phyloP scores from a whole-genome alignment of 306 rosid species.

The Oxytropis ochrocephala region DNA sequence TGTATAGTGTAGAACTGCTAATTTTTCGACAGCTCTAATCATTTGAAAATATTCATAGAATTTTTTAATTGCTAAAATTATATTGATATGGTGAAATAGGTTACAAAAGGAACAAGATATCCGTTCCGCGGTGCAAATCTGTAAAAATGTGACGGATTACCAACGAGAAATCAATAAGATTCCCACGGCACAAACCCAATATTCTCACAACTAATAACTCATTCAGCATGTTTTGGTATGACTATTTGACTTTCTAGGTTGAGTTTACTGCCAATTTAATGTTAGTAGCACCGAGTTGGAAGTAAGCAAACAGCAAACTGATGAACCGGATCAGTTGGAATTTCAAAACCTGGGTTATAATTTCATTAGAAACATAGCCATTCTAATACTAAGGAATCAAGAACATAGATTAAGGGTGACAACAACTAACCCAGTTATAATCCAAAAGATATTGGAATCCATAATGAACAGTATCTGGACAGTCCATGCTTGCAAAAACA shows the following conservation, averaged over 20 bases:
- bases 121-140: background rate
- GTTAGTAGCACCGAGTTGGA: background rate
- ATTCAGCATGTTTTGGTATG: background rate
- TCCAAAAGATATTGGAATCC: slow-evolving; percentile 85
- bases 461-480: slow-evolving; percentile 65
- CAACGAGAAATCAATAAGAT: background rate
- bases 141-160: background rate
- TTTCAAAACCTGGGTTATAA: background rate
- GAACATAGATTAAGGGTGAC: background rate
- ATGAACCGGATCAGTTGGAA: background rate
- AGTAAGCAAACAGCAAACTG: background rate
- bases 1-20: background rate
- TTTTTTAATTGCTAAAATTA: slow-evolving; percentile 2
- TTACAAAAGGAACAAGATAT: background rate
- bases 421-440: slow-evolving; percentile 78
- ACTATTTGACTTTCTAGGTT: background rate
- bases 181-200: background rate
- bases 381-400: background rate
- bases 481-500: slow-evolving; percentile 88
- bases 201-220: background rate
- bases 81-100: background rate
- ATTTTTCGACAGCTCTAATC: background rate
- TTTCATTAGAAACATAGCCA: background rate
- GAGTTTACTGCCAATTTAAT: background rate
- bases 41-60: background rate